Conservation (phyloP, 2,329 filamentous ascomycete species). For the Neodidymelliopsis sp. region DNA sequence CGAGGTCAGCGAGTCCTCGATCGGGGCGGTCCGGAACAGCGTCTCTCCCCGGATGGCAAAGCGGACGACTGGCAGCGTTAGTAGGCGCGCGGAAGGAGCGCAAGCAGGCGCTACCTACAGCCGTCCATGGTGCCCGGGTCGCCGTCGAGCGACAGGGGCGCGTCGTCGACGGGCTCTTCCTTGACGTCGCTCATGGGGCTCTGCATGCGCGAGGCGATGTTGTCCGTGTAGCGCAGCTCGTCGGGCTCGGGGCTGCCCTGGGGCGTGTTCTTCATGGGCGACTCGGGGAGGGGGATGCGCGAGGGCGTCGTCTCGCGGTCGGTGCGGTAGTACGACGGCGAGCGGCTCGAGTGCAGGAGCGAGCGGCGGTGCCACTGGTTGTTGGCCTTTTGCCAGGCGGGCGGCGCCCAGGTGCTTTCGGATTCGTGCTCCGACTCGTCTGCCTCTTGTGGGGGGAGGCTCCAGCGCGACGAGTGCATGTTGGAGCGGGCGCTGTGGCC, state of each 20-base stretch:
- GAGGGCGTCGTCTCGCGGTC: conserved; percentile 61
- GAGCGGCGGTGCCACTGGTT: conserved; percentile 64
- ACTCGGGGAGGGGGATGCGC: conserved; percentile 67
- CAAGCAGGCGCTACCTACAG: conserved; percentile 40
- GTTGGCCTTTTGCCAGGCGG: conserved; percentile 66
- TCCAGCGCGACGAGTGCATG: conserved; percentile 62
- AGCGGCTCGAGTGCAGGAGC: conserved; percentile 58
- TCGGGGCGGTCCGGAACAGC: conserved; percentile 83
- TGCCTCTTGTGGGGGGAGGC: conserved; percentile 48
- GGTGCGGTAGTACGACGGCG: conserved; percentile 66
- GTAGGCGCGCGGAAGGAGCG: conserved; percentile 18
- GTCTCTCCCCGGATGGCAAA: conserved; percentile 89
- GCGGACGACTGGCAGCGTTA: conserved; percentile 72
- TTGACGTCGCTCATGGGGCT: conserved; percentile 39
- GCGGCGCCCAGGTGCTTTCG: conserved; percentile 68
- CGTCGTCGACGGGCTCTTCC: conserved; percentile 28
- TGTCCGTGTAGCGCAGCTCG: conserved; percentile 42
- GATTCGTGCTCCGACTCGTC: conserved; percentile 55
- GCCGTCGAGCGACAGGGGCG: conserved; percentile 39
- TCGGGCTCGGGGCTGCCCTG: conserved; percentile 59
- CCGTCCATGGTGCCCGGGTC: conserved; percentile 40
- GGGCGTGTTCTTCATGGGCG: conserved; percentile 64
- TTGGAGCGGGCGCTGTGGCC: conserved; percentile 64
- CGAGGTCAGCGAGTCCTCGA: conserved; percentile 74
- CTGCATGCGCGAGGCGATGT: conserved; percentile 47